These are phyloP conservation scores for Trametes elegans DNA, from an alignment of 768 basidiomycete genomes.

Conservation along the genomic window DNA sequence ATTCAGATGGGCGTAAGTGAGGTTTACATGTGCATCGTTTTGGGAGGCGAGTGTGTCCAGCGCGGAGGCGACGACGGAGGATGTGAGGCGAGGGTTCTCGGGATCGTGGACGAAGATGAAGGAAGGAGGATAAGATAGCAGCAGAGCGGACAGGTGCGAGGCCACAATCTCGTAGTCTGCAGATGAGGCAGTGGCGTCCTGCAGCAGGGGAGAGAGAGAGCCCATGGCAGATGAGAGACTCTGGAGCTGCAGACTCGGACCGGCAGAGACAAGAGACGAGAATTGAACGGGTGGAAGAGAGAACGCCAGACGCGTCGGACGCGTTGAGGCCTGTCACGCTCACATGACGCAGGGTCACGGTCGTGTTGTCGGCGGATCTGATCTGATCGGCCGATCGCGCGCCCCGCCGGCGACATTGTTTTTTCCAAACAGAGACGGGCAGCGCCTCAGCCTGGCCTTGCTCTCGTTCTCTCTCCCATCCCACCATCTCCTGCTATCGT, in stretches of 20 bases:
- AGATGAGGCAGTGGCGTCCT: background rate
- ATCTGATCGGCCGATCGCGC: constrained; percentile 10
- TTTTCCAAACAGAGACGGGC: background rate
- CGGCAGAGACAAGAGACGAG: background rate
- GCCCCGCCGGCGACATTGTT: constrained; percentile 8
- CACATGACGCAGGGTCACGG: constrained; percentile 7
- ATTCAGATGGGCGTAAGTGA: constrained; percentile 49
- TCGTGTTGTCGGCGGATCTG: no score
- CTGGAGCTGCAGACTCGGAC: background rate
- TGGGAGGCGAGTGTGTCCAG: constrained; percentile 29
- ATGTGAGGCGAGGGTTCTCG: constrained; percentile 44
- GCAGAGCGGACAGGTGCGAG: constrained; percentile 29
- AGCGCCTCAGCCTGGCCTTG: background rate
- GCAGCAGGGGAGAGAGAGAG: background rate
- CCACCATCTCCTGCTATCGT: background rate
- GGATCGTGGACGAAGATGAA: constrained; percentile 71
- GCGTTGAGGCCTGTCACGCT: background rate
- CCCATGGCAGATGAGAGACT: background rate
- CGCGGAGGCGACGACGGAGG: constrained; percentile 40
- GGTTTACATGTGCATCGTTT: constrained; percentile 18
- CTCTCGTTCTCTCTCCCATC: constrained; percentile 7
- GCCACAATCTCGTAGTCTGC: constrained; percentile 22
- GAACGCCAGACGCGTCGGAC: background rate
- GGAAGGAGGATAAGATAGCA: constrained; percentile 46
- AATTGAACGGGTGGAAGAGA: no score